These are phyloP conservation scores for Chaetomium cochliodes DNA, from an alignment of 495 filamentous ascomycete genomes.

Conservation along the genomic window DNA sequence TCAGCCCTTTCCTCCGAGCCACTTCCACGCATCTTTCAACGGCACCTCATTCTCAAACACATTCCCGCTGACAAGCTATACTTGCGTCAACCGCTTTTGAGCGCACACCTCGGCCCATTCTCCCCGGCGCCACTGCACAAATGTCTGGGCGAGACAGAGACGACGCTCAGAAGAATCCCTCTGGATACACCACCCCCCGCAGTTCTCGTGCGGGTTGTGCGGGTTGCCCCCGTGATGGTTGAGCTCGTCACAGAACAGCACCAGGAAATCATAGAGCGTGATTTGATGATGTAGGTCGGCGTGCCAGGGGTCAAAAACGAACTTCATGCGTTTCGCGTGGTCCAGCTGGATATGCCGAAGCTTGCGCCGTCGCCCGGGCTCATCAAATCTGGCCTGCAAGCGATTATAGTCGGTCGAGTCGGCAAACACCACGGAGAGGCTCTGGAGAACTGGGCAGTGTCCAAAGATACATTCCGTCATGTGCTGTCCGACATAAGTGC, in stretches of 20 bases:
- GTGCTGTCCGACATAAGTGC: not conserved
- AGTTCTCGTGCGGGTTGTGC: not conserved
- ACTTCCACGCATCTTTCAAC: not conserved
- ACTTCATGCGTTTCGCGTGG: not conserved
- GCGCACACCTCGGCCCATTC: not conserved
- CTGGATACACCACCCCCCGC: not conserved
- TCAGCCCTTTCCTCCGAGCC: not conserved
- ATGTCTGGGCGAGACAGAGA: not conserved
- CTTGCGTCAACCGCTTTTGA: not conserved
- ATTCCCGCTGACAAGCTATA: not conserved
- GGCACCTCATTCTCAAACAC: not conserved
- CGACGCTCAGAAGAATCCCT: not conserved
- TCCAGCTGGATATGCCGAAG: not conserved
- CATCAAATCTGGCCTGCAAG: not conserved
- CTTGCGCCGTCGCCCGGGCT: not conserved
- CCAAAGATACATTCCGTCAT: not conserved
- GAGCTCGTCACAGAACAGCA: not conserved
- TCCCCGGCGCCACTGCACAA: not conserved
- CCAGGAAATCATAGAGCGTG: not conserved
- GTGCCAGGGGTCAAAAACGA: not conserved
- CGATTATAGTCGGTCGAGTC: not conserved
- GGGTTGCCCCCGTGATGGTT: not conserved
- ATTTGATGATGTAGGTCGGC: not conserved
- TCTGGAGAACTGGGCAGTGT: not conserved
- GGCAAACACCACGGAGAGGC: not conserved